Evolutionary conservation across 2,329 filamentous ascomycete species (phyloP).

Genomic region (Penicillium sp.): DNA sequence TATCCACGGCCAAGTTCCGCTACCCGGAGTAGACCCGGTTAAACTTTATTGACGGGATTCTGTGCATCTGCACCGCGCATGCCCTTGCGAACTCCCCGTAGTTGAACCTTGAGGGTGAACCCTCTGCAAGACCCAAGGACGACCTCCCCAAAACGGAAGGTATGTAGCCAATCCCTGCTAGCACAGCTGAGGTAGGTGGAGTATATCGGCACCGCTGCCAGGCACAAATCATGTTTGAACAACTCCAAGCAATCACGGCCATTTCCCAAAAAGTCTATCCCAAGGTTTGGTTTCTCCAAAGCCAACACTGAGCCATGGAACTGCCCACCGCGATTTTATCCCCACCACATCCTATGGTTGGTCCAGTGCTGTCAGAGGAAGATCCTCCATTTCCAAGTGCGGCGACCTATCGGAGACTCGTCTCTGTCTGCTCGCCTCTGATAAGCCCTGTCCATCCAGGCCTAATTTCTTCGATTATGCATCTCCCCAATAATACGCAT

Average conservation of each 20-base stretch:
- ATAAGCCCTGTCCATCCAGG: slow-evolving; percentile 15
- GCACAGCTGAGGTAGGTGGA: not conserved
- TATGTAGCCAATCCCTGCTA: slow-evolving; percentile 1
- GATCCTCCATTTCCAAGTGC: slow-evolving; percentile 5
- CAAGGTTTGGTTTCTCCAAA: slow-evolving; percentile 16
- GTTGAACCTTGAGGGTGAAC: not conserved
- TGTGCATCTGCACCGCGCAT: no score
- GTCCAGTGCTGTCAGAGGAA: slow-evolving; percentile 14
- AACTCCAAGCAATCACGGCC: not conserved
- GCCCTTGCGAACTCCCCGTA: not conserved
- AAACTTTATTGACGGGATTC: not conserved
- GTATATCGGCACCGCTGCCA: slow-evolving; percentile 6
- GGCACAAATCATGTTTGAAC: slow-evolving; percentile 15
- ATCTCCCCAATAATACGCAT: slow-evolving; percentile 17
- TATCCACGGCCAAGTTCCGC: not conserved
- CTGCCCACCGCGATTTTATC: not conserved
- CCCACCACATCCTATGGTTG: slow-evolving; percentile 16
- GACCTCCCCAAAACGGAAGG: slow-evolving; percentile 2
- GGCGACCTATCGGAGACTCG: slow-evolving; percentile 2
- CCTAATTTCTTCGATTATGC: slow-evolving; percentile 3
- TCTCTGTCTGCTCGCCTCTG: slow-evolving; percentile 3
- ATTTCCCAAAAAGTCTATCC: slow-evolving; percentile 6
- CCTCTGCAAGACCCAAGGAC: not conserved
- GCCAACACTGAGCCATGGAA: slow-evolving; percentile 17
- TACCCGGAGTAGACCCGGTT: not conserved